phyloP scores from a whole-genome alignment of 768 basidiomycete genomes.

The Cytidiella melzeri region DNA sequence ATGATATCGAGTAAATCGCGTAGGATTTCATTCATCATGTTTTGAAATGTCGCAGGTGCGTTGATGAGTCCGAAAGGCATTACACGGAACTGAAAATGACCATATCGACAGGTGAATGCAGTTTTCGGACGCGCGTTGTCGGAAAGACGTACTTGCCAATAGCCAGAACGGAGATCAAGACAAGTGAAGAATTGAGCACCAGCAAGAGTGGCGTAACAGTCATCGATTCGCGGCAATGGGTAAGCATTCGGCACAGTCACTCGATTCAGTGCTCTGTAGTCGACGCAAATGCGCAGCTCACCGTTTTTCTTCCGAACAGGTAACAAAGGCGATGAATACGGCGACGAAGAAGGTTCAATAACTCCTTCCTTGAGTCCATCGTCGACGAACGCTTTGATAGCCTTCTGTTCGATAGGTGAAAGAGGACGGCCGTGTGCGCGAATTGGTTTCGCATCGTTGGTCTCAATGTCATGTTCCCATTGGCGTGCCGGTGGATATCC shows the following conservation, averaged over 20 bases:
- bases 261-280: slow-evolving; percentile 26
- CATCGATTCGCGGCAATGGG: slow-evolving; percentile 19
- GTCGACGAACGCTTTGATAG: slow-evolving; percentile 19
- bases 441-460: slow-evolving; percentile 2
- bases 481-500: too few species aligned
- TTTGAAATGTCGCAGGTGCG: slow-evolving; percentile 24
- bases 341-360: slow-evolving; percentile 14
- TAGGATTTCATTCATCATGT: slow-evolving; percentile 28
- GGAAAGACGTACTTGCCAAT: slow-evolving; percentile 16
- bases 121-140: slow-evolving; percentile 26
- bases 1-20: slow-evolving; percentile 25
- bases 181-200: slow-evolving; percentile 21
- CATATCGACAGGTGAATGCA: slow-evolving; percentile 23
- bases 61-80: slow-evolving; percentile 26
- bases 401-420: slow-evolving; percentile 15
- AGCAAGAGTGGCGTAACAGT: slow-evolving; percentile 20
- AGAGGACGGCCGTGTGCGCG: slow-evolving; percentile 16
- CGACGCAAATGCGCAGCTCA: slow-evolving; percentile 23
- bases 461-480: slow-evolving; percentile 14
- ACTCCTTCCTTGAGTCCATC: slow-evolving; percentile 16
- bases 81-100: slow-evolving; percentile 22
- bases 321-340: slow-evolving; percentile 20
- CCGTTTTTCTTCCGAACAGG: slow-evolving; percentile 34
- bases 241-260: slow-evolving; percentile 23
- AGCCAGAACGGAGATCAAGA: slow-evolving; percentile 25